Percentiles rank a stretch among this genome's conserved stretches.
Conservation (phyloP, 2,329 filamentous ascomycete genomes). For the Corinectria fuckeliana region DNA sequence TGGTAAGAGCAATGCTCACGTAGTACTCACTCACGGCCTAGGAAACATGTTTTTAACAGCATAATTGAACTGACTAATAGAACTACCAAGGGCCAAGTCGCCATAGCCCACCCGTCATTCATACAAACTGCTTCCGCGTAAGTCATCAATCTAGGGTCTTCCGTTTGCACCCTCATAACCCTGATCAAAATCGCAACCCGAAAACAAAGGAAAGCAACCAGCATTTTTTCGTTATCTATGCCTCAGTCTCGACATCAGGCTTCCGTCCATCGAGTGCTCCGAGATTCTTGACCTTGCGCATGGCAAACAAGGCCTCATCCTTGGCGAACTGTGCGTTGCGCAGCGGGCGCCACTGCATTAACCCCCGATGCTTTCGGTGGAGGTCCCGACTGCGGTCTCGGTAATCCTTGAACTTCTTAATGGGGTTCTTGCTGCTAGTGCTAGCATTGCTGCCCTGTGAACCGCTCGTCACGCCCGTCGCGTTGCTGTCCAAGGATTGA, state of each 20-base stretch:
- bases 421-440: conserved; percentile 56
- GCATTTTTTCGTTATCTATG: conserved; percentile 45
- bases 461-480: conserved; percentile 40
- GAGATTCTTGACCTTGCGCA: conserved; percentile 77
- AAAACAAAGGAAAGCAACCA: conserved; percentile 1
- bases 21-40: neutral
- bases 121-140: neutral
- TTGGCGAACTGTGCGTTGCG: conserved; percentile 87
- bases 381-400: conserved; percentile 74
- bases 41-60: neutral
- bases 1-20: neutral
- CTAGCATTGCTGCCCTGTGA: conserved; percentile 43
- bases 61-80: neutral
- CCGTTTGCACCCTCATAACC: neutral
- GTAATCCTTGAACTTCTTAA: conserved; percentile 67
- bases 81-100: neutral
- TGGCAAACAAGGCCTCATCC: conserved; percentile 81
- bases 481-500: conserved; percentile 50
- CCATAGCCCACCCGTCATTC: neutral
- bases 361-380: conserved; percentile 82
- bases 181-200: neutral
- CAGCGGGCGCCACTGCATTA: conserved; percentile 96
- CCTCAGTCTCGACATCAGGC: conserved; percentile 86
- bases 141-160: conserved; percentile 22
- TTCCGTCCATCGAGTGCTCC: conserved; percentile 80